Conservation (phyloP, 2,329 filamentous ascomycete genomes). For the Hypoxylon sp. region DNA sequence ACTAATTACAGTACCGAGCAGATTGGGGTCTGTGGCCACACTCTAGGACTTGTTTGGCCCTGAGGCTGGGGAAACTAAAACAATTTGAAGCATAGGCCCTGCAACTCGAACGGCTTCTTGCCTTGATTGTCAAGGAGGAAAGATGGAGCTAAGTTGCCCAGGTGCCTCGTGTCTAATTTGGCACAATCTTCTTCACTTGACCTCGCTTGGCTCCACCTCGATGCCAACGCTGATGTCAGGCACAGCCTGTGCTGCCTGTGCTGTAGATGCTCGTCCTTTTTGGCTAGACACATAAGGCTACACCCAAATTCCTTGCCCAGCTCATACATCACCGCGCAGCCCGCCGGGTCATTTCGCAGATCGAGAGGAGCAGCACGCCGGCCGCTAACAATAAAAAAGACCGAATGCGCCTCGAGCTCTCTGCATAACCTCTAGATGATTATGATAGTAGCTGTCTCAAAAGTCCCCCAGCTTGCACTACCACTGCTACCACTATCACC, state of each 20-base stretch:
- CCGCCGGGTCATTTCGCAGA: slow-evolving; percentile 40
- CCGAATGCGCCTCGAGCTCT: slow-evolving; percentile 48
- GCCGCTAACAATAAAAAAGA: slow-evolving; percentile 49
- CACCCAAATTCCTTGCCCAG: slow-evolving; percentile 48
- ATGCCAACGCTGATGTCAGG: slow-evolving; percentile 42
- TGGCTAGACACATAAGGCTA: slow-evolving; percentile 47
- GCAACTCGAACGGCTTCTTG: slow-evolving; percentile 55
- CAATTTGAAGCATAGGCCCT: slow-evolving; percentile 51
- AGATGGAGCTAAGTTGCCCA: slow-evolving; percentile 43
- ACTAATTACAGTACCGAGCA: slow-evolving; percentile 45
- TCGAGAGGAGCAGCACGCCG: slow-evolving; percentile 33
- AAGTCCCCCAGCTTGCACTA: slow-evolving; percentile 52
- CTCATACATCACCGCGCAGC: slow-evolving; percentile 43
- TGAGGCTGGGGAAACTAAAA: slow-evolving; percentile 47
- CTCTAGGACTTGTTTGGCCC: slow-evolving; percentile 46
- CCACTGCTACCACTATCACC: slow-evolving; percentile 47
- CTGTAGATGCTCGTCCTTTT: slow-evolving; percentile 41
- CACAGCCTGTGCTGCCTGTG: slow-evolving; percentile 40
- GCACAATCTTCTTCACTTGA: slow-evolving; percentile 42
- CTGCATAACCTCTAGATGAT: slow-evolving; percentile 46
- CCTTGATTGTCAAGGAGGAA: slow-evolving; percentile 51
- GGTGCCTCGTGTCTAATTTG: slow-evolving; percentile 44
- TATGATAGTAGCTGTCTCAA: slow-evolving; percentile 54
- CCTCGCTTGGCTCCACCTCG: slow-evolving; percentile 44
- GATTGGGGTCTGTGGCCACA: slow-evolving; percentile 40